Conservation (phyloP, 2,329 filamentous ascomycete species). For the Xylaria arbuscula region DNA sequence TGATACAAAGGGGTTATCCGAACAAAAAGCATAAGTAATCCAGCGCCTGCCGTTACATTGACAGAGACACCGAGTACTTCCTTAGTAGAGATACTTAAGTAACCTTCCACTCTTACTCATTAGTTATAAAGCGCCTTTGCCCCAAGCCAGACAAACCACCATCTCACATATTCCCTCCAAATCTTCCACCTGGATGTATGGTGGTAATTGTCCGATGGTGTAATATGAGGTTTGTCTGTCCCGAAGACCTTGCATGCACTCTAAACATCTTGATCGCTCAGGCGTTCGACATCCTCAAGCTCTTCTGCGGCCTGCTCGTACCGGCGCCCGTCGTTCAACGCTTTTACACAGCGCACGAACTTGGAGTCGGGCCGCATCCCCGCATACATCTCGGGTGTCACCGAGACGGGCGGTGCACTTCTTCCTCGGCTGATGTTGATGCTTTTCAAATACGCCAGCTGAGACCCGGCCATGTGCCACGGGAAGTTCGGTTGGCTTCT, state of each 20-base stretch:
- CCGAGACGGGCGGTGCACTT: slow-evolving; percentile 44
- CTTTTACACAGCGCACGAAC: slow-evolving; percentile 42
- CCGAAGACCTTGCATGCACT: slow-evolving; percentile 5
- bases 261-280: slow-evolving; percentile 31
- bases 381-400: slow-evolving; percentile 52
- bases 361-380: slow-evolving; percentile 44
- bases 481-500: slow-evolving; percentile 48
- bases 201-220: not conserved
- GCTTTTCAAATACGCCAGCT: slow-evolving; percentile 62
- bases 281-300: slow-evolving; percentile 17
- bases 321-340: slow-evolving; percentile 38
- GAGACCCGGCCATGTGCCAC: slow-evolving; percentile 62
- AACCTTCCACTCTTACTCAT: too few relatives aligned
- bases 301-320: slow-evolving; percentile 35
- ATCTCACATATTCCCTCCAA: not conserved
- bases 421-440: slow-evolving; percentile 39
- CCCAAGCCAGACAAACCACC: slow-evolving; percentile 2
- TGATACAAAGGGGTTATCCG: too few relatives aligned
- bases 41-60: too few relatives aligned
- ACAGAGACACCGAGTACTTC: too few relatives aligned
- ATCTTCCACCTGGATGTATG: not conserved
- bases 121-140: not conserved
- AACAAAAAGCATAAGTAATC: too few relatives aligned
- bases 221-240: not conserved
- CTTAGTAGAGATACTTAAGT: too few relatives aligned